Percentiles rank a stretch among this genome's conserved stretches.
Evolutionary conservation across 305 asterid species (phyloP).

Genomic region (Striga hermonthica): DNA sequence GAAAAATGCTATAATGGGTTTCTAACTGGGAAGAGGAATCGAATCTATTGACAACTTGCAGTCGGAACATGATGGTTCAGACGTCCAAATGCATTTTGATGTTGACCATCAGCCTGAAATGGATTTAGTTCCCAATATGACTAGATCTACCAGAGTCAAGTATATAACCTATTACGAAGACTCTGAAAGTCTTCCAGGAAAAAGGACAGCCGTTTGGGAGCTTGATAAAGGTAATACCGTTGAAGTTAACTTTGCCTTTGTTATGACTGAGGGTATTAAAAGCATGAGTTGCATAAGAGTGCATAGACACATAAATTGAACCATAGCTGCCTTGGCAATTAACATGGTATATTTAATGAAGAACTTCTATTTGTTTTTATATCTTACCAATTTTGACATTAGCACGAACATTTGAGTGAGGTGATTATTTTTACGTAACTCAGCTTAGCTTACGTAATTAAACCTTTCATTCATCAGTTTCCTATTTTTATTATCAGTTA

Average conservation of each 20-base stretch:
- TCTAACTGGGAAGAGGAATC: conserved; percentile 26
- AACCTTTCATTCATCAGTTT: conserved; percentile 1
- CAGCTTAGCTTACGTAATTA: too few species aligned
- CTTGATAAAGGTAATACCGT: conserved; percentile 77
- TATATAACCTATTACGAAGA: conserved; percentile 98
- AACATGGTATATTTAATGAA: neutral
- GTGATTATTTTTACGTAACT: too few species aligned
- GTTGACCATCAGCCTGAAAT: conserved; percentile 71
- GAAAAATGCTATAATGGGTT: conserved; percentile 16
- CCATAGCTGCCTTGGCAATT: conserved; percentile 1
- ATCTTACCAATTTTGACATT: too few species aligned
- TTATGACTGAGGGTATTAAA: conserved; percentile 21
- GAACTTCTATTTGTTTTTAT: too few species aligned
- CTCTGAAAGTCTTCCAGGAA: conserved; percentile 89
- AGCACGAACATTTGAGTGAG: neutral
- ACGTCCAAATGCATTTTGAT: conserved; percentile 76
- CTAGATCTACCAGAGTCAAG: conserved; percentile 77
- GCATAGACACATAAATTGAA: conserved; percentile 11
- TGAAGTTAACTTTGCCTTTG: conserved; percentile 21
- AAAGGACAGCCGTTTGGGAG: conserved; percentile 99
- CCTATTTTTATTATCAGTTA: conserved; percentile 14
- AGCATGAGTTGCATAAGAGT: conserved; percentile 13
- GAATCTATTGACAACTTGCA: conserved; percentile 39
- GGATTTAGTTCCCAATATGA: conserved; percentile 88
- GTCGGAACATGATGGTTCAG: conserved; percentile 97